Conservation (phyloP, 2,329 filamentous ascomycete species). For the Calonectria pteridis region DNA sequence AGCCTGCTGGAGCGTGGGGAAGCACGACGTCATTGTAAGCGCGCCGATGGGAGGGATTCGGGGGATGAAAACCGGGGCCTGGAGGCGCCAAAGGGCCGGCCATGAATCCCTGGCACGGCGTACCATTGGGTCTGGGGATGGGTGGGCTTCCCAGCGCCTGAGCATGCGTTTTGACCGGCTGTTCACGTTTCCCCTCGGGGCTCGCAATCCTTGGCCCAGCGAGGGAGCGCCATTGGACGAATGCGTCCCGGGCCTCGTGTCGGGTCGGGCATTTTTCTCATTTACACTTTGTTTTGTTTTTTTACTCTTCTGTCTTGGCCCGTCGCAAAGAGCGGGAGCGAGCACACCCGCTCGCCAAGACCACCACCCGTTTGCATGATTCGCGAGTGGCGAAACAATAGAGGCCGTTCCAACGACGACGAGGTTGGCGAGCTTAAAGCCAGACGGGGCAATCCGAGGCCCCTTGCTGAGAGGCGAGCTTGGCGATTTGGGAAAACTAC, state of each 20-base stretch:
- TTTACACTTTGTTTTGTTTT: not conserved
- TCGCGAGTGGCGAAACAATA: not conserved
- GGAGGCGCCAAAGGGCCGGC: not conserved
- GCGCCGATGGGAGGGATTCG: conserved; percentile 21
- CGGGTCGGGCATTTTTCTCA: conserved; percentile 3
- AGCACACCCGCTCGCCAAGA: not conserved
- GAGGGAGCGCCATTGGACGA: conserved; percentile 8
- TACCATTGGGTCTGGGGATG: conserved; percentile 3
- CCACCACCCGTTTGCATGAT: conserved; percentile 21
- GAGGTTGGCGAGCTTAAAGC: not conserved
- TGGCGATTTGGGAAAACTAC: not conserved
- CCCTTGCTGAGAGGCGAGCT: not conserved
- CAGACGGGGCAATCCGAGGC: conserved; percentile 28
- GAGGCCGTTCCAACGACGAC: not conserved
- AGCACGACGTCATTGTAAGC: conserved; percentile 40
- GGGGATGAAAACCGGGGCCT: conserved; percentile 35
- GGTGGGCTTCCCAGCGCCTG: not conserved
- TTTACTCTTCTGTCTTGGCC: not conserved
- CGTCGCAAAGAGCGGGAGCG: conserved; percentile 5
- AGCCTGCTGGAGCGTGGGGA: conserved; percentile 34
- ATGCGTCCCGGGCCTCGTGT: not conserved
- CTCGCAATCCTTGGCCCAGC: not conserved
- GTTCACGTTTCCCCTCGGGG: conserved; percentile 9
- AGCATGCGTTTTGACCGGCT: conserved; percentile 7
- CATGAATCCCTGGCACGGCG: not conserved